These are phyloP conservation scores for Alnus glutinosa DNA, from an alignment of 306 rosid genomes.

Conservation along the genomic window DNA sequence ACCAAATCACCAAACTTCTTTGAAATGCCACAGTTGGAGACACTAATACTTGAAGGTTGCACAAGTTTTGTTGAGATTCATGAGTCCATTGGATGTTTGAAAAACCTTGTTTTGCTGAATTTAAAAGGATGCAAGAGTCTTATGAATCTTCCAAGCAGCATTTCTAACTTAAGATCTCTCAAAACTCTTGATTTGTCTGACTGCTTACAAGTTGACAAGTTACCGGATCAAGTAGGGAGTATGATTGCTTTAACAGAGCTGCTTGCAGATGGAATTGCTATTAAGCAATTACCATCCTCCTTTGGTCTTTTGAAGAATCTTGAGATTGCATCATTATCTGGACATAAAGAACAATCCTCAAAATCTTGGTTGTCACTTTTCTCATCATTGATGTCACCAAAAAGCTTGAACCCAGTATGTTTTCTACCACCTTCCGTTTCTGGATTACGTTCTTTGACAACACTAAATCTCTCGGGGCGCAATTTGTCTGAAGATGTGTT, in stretches of 20 bases:
- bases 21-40: too few relatives aligned
- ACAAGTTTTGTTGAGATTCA: too few relatives aligned
- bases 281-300: background rate
- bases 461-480: too few relatives aligned
- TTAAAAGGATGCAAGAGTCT: background rate
- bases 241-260: background rate
- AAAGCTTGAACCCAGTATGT: too few relatives aligned
- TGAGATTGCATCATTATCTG: background rate
- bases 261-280: background rate
- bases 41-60: too few relatives aligned
- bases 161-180: background rate
- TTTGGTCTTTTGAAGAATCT: background rate
- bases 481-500: too few relatives aligned
- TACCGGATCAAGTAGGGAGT: background rate
- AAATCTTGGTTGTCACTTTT: too few relatives aligned
- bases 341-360: background rate
- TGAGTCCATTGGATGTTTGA: too few relatives aligned
- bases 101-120: background rate
- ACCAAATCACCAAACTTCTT: too few relatives aligned
- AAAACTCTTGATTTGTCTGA: background rate
- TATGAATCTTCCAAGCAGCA: background rate
- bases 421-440: too few relatives aligned
- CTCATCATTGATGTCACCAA: too few relatives aligned
- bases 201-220: background rate
- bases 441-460: too few relatives aligned